Evolutionary conservation across 2,329 filamentous ascomycete genomes (phyloP).

Genomic region (Colletotrichum sp.): DNA sequence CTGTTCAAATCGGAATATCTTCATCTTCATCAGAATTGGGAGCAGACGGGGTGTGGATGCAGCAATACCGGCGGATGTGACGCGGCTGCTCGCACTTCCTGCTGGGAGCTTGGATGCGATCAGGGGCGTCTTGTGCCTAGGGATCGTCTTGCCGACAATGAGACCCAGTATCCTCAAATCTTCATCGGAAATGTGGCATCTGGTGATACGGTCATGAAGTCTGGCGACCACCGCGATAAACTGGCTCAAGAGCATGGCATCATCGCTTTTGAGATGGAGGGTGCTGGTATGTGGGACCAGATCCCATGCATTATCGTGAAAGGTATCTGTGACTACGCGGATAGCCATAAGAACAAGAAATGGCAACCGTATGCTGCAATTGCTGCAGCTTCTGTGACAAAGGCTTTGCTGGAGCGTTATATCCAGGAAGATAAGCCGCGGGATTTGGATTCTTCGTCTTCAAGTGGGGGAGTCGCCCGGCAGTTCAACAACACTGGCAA

Average conservation of each 20-base stretch:
- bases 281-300: conserved; percentile 33
- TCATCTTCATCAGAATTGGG: neutral
- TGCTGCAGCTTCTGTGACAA: conserved; percentile 17
- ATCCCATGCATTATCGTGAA: conserved; percentile 43
- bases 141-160: neutral
- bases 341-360: conserved; percentile 36
- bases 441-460: rapidly evolving
- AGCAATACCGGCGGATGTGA: neutral
- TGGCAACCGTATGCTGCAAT: conserved; percentile 22
- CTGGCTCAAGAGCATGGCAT: conserved; percentile 29
- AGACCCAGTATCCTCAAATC: neutral
- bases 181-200: conserved; percentile 41
- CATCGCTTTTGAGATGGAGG: conserved; percentile 40
- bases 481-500: neutral
- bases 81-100: neutral
- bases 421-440: neutral
- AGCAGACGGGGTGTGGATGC: neutral
- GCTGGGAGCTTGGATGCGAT: neutral
- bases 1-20: neutral
- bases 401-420: neutral
- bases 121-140: neutral
- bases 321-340: conserved; percentile 41
- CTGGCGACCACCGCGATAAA: conserved; percentile 36
- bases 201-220: conserved; percentile 45
- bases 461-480: too few relatives aligned